Percentiles rank a stretch among this genome's conserved stretches.
phyloP scores from a whole-genome alignment of 495 filamentous ascomycete species.

The Emericellopsis terricola region DNA sequence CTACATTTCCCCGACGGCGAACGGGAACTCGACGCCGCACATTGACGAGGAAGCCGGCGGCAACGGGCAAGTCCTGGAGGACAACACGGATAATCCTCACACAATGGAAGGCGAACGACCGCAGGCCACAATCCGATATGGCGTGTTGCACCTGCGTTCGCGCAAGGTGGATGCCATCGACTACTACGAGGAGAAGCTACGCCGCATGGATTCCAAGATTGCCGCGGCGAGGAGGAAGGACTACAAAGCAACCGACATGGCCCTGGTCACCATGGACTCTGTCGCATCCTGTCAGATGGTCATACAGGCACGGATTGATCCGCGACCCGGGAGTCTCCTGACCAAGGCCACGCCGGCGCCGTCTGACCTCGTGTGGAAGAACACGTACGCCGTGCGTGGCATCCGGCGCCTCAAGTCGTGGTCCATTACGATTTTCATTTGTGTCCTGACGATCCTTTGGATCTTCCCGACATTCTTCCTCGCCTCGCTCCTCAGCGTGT shows the following conservation, averaged over 20 bases:
- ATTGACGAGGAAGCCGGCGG: constrained; percentile 25
- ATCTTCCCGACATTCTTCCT: constrained; percentile 66
- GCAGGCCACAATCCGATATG: constrained; percentile 58
- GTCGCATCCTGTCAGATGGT: constrained; percentile 88
- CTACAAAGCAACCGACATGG: constrained; percentile 60
- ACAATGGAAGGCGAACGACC: constrained; percentile 34
- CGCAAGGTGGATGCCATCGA: constrained; percentile 77
- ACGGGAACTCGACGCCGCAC: constrained; percentile 1
- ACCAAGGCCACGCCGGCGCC: constrained; percentile 77
- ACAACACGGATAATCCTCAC: constrained; percentile 18
- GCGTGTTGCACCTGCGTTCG: constrained; percentile 52
- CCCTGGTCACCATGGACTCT: constrained; percentile 94
- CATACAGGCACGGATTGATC: constrained; percentile 80
- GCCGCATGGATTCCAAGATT: constrained; percentile 64
- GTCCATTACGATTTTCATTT: constrained; percentile 66
- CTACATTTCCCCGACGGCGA: constrained; percentile 1
- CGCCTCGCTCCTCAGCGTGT: constrained; percentile 57
- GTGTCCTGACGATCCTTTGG: constrained; percentile 76
- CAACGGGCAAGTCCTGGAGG: constrained; percentile 30
- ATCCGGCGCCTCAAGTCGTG: constrained; percentile 59
- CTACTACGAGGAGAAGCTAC: constrained; percentile 79
- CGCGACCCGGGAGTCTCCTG: constrained; percentile 66
- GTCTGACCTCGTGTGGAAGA: constrained; percentile 78
- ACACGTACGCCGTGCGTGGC: constrained; percentile 69
- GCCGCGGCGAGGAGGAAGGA: constrained; percentile 49